phyloP scores from a whole-genome alignment of 129 eudicot species.

The Logfia minima region DNA sequence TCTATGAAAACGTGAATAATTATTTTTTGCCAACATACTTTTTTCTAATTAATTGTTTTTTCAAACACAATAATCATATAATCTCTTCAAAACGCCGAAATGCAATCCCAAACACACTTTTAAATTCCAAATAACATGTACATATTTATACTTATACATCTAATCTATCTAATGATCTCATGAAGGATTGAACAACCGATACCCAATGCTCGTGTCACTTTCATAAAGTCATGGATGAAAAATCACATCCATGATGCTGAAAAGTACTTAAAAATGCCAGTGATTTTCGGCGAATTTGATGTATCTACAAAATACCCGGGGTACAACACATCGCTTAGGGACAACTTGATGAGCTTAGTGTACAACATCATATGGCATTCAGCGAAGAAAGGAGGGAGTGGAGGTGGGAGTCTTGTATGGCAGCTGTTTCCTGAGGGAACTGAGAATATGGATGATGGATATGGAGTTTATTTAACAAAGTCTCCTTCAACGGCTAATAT shows the following conservation, averaged over 20 bases:
- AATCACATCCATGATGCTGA: conserved; percentile 95
- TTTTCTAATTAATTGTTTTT: too few species aligned
- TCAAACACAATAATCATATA: too few species aligned
- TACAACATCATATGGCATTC: conserved; percentile 63
- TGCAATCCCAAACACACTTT: too few species aligned
- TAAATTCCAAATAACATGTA: too few species aligned
- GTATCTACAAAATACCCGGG: conserved; percentile 72
- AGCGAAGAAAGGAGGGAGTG: conserved; percentile 78
- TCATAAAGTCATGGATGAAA: conserved; percentile 85
- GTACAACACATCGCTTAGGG: conserved; percentile 55
- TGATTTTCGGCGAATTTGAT: conserved; percentile 76
- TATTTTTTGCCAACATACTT: too few species aligned
- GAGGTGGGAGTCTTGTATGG: conserved; percentile 87
- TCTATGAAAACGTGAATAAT: too few species aligned
- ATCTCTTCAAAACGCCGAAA: too few species aligned
- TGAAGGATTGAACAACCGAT: conserved; percentile 73
- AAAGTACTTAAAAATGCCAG: conserved; percentile 73
- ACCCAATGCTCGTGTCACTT: conserved; percentile 53
- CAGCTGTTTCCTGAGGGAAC: conserved; percentile 93
- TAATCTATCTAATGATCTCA: conserved; percentile 7
- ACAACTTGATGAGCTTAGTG: conserved; percentile 56
- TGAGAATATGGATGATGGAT: conserved; percentile 93
- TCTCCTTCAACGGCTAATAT: conserved; percentile 58
- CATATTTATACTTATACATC: background rate
- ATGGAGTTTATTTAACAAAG: conserved; percentile 81